Evolutionary conservation across 140 eudicot genomes (phyloP).

Genomic region (Anethum foeniculum): DNA sequence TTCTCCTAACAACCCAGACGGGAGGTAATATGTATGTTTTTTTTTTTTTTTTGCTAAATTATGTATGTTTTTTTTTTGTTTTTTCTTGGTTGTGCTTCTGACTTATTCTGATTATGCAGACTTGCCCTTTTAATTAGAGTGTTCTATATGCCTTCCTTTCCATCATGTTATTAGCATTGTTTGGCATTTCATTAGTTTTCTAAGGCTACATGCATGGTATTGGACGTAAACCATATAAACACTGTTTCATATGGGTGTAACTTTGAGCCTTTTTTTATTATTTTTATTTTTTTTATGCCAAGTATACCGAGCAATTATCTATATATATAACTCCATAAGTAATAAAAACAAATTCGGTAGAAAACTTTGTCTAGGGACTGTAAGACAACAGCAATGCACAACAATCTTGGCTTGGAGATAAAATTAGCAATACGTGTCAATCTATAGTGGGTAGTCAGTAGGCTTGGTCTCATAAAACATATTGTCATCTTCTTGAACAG

Average conservation of each 20-base stretch:
- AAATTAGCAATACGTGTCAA: background rate
- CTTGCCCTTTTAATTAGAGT: background rate
- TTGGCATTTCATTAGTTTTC: background rate
- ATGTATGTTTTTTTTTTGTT: background rate
- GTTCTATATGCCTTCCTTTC: background rate
- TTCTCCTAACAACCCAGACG: conserved; percentile 98
- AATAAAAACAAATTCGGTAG: background rate
- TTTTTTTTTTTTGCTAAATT: no score
- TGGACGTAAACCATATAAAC: no score
- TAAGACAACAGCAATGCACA: background rate
- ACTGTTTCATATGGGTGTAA: background rate
- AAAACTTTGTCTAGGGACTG: background rate
- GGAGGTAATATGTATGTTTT: conserved; percentile 45
- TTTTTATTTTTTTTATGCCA: background rate
- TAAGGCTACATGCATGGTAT: background rate
- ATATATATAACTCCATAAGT: background rate
- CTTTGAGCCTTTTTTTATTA: background rate
- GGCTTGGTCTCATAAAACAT: conserved; percentile 4
- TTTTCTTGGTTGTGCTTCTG: conserved; percentile 2
- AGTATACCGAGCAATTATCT: background rate
- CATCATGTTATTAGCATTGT: background rate
- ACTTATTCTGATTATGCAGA: background rate
- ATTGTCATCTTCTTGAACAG: conserved; percentile 34
- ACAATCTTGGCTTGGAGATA: background rate
- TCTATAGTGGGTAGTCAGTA: background rate